Evolutionary conservation across 2,329 filamentous ascomycete genomes (phyloP).

Genomic region (Alternaria novae-zelandiae): DNA sequence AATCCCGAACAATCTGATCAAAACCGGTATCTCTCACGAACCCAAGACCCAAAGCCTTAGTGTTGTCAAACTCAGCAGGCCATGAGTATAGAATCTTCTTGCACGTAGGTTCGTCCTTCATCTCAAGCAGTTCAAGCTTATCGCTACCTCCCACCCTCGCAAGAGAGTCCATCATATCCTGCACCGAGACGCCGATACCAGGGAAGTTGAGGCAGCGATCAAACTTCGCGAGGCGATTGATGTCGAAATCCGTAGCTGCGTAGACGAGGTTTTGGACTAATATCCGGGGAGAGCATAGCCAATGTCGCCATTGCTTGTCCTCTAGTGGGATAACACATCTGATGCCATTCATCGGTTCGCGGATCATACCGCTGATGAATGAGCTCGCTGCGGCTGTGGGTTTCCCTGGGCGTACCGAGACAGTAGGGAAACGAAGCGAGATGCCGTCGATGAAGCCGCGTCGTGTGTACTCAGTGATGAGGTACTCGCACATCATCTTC

Average conservation of each 20-base stretch:
- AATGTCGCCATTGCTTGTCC: conserved; percentile 56
- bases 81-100: conserved; percentile 59
- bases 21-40: conserved; percentile 54
- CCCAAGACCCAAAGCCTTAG: conserved; percentile 58
- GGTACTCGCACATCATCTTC: conserved; percentile 65
- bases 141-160: conserved; percentile 58
- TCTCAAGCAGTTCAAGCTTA: conserved; percentile 55
- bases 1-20: conserved; percentile 50
- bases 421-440: conserved; percentile 63
- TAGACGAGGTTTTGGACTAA: conserved; percentile 60
- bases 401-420: conserved; percentile 63
- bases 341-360: conserved; percentile 63
- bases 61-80: conserved; percentile 61
- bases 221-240: conserved; percentile 52
- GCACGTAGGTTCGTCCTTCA: conserved; percentile 54
- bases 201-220: conserved; percentile 53
- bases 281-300: conserved; percentile 62
- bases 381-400: conserved; percentile 64
- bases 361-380: conserved; percentile 66
- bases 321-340: conserved; percentile 56
- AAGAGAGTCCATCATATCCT: conserved; percentile 61
- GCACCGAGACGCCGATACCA: conserved; percentile 52
- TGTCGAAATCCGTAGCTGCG: conserved; percentile 49
- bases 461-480: conserved; percentile 66
- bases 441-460: conserved; percentile 63